Conservation (phyloP, 768 basidiomycete species). For the Boletus rex-veris region DNA sequence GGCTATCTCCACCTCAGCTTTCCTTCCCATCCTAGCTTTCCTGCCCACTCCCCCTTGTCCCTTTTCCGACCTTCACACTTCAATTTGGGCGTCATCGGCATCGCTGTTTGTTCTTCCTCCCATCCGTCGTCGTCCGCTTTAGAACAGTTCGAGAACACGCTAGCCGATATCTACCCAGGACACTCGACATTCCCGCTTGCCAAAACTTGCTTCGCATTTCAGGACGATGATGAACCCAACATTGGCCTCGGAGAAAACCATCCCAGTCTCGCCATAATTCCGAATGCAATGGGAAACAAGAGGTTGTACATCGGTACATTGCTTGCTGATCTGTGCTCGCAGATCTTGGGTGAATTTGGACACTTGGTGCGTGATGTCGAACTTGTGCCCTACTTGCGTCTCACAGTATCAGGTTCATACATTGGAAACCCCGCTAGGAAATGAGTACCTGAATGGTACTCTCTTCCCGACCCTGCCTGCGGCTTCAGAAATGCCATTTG, state of each 20-base stretch:
- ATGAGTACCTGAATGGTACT: conserved; percentile 76
- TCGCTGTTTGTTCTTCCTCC: conserved; percentile 64
- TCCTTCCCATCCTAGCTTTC: conserved; percentile 69
- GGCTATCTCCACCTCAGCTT: conserved; percentile 82
- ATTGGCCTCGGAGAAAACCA: conserved; percentile 54
- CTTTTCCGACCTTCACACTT: conserved; percentile 79
- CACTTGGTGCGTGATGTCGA: conserved; percentile 58
- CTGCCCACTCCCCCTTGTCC: conserved; percentile 61
- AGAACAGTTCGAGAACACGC: conserved; percentile 60
- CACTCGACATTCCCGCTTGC: conserved; percentile 73
- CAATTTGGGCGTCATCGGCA: conserved; percentile 83
- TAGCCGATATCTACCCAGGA: conserved; percentile 65
- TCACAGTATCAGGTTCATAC: conserved; percentile 56
- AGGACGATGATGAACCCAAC: conserved; percentile 53
- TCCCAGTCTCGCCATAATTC: conserved; percentile 72
- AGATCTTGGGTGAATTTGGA: conserved; percentile 82
- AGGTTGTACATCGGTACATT: conserved; percentile 84
- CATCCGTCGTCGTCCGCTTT: conserved; percentile 52
- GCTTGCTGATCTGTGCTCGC: conserved; percentile 84
- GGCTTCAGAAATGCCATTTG: conserved; percentile 55
- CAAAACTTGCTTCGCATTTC: conserved; percentile 82
- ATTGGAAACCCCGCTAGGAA: conserved; percentile 79
- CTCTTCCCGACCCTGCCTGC: conserved; percentile 62
- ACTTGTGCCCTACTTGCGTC: not conserved
- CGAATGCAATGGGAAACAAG: conserved; percentile 83